These are phyloP conservation scores for Arachnomyces sp. DNA, from an alignment of 2,329 filamentous ascomycete genomes.

Conservation along the genomic window DNA sequence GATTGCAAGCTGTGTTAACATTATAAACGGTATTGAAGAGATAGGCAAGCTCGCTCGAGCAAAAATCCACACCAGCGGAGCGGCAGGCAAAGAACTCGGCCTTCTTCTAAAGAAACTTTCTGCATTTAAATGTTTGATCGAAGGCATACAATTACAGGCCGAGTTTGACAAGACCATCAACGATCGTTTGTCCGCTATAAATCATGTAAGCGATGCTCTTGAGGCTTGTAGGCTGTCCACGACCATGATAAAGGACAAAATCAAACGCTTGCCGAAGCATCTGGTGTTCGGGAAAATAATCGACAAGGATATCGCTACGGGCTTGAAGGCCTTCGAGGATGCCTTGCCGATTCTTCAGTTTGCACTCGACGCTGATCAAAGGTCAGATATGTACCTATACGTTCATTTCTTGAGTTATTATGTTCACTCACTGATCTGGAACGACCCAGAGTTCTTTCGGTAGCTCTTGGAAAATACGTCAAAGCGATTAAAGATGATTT, in stretches of 20 bases:
- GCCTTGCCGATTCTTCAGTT: neutral
- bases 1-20: conserved; percentile 1
- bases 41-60: neutral
- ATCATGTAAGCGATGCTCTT: neutral
- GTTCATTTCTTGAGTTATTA: neutral
- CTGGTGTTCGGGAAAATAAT: conserved; percentile 1
- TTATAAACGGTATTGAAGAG: neutral
- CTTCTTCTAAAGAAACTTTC: conserved; percentile 1
- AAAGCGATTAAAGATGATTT: neutral
- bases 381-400: neutral
- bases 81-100: neutral
- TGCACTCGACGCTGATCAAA: neutral
- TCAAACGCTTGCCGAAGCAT: neutral
- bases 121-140: neutral
- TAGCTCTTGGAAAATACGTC: neutral
- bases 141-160: neutral
- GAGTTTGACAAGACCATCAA: neutral
- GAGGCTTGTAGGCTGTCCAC: neutral
- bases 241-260: neutral
- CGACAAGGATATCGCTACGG: neutral
- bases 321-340: neutral
- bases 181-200: neutral
- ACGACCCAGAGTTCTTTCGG: neutral
- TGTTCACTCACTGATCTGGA: neutral
- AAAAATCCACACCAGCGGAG: neutral